phyloP scores from a whole-genome alignment of 306 rosid species.

The Vigna reflexopilosa region DNA sequence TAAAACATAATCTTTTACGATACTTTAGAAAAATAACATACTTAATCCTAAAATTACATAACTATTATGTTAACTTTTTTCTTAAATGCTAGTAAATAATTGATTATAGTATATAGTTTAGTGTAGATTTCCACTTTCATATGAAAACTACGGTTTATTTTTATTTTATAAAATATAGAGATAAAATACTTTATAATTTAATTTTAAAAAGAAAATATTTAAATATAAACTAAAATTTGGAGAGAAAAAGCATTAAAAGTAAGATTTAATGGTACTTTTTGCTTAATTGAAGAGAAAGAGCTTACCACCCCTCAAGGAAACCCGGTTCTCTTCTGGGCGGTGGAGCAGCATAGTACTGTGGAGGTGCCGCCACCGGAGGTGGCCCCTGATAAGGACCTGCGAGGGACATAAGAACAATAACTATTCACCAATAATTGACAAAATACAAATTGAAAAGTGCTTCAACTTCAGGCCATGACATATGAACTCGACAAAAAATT shows the following conservation, averaged over 20 bases:
- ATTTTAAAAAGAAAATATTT: no score
- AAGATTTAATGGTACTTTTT: background rate
- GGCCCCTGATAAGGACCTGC: constrained; percentile 73
- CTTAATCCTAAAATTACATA: no score
- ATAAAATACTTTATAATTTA: no score
- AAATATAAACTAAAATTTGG: background rate
- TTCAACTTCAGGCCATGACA: constrained; percentile 12
- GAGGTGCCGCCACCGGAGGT: constrained; percentile 73
- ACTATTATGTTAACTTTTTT: no score
- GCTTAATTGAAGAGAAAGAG: background rate
- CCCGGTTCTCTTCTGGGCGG: constrained; percentile 59
- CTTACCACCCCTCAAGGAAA: constrained; percentile 87
- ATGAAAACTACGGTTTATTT: no score
- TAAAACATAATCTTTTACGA: no score
- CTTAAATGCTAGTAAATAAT: no score
- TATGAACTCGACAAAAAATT: constrained; percentile 13
- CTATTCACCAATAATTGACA: constrained; percentile 12
- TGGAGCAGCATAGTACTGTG: constrained; percentile 64
- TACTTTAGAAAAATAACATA: no score
- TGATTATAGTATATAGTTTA: no score
- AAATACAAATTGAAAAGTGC: background rate
- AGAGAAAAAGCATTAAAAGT: background rate
- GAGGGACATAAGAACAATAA: constrained; percentile 9
- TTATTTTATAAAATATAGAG: no score
- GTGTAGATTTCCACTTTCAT: no score